Conservation (phyloP, 495 filamentous ascomycete species). For the Entonaema liquescens region DNA sequence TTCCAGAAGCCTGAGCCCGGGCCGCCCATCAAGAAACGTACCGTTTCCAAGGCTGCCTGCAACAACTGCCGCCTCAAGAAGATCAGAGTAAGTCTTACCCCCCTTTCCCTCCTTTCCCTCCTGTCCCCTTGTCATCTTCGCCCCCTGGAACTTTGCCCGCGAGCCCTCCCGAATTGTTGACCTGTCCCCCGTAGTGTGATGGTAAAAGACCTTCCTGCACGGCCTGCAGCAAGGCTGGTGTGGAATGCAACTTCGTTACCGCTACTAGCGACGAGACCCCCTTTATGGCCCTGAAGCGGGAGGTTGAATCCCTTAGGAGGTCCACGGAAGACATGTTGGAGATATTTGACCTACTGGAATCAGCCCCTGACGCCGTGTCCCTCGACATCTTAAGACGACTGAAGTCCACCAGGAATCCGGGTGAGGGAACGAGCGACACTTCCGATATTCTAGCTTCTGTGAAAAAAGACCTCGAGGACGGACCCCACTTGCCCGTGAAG, state of each 20-base stretch:
- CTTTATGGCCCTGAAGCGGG: constrained; percentile 39
- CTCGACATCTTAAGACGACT: constrained; percentile 38
- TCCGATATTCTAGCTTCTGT: constrained; percentile 30
- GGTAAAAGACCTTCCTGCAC: constrained; percentile 34
- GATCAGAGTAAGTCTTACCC: constrained; percentile 25
- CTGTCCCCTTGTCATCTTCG: neutral
- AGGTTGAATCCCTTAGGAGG: constrained; percentile 38
- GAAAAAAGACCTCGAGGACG: constrained; percentile 32
- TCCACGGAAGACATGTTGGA: constrained; percentile 32
- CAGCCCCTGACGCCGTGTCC: constrained; percentile 32
- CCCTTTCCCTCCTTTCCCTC: neutral
- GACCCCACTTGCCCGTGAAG: constrained; percentile 24
- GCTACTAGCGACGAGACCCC: constrained; percentile 40
- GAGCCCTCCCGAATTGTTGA: constrained; percentile 7
- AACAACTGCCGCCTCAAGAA: constrained; percentile 39
- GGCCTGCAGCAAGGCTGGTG: constrained; percentile 26
- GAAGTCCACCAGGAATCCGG: constrained; percentile 24
- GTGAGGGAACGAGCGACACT: constrained; percentile 31
- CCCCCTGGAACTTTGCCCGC: neutral
- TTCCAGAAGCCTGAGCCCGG: constrained; percentile 28
- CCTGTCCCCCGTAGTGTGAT: constrained; percentile 28
- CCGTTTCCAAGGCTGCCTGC: constrained; percentile 38
- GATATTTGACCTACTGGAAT: constrained; percentile 34
- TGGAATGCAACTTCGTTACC: constrained; percentile 36
- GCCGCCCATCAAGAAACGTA: constrained; percentile 39